Evolutionary conservation across 495 filamentous ascomycete genomes (phyloP), one percentile per base, ranked within the genome.

Genomic region (Pseudomonodictys pantanalensis): DNA sequence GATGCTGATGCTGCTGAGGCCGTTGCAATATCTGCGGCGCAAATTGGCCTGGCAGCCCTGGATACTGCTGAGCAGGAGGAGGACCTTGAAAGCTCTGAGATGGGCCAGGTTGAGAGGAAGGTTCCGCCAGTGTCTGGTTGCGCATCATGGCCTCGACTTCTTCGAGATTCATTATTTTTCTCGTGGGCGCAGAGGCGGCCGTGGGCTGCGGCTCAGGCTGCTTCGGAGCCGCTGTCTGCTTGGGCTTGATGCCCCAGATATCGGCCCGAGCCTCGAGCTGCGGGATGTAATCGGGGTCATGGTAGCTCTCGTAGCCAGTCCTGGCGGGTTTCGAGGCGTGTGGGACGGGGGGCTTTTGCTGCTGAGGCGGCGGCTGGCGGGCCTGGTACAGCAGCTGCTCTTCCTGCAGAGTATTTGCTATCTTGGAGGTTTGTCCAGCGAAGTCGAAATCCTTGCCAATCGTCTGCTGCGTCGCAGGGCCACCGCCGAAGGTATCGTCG

Each of bases 361-460:
- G 67, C 60, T 49, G 72, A 58, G 50, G 71, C 58, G 32, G 73
- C 43, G 44, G 75, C 62, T 51, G 72, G 42, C 32, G 66, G 25
- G 43, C 71, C 76, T 64, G 75, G 75, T 68, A 96, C 58, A 90
- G 85, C 56, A 89, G 73, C 69, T 96, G 90, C 71, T 97, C 95
- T 71, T 97, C 91, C 51, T 88, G 86, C 58, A 97, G 88, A 7
- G 84, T 89, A 75, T 86, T 80, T 9, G 91, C 76, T 23, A 96
- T 87, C 71, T 90, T 83, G 15, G 91, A 91, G 17, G 95, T 97
- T 58, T 85, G 86, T 1, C 91, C 91, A 60, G 92, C 92, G 77
- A 97, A 99, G 70, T 99, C 93, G 70, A 97, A 99, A 72, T 99
- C 95, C 68, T 88, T 92, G 67, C 91, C 91, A 18, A 92, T 81